Conservation (phyloP, 345 rosid species). For the Gossypium bickii region DNA sequence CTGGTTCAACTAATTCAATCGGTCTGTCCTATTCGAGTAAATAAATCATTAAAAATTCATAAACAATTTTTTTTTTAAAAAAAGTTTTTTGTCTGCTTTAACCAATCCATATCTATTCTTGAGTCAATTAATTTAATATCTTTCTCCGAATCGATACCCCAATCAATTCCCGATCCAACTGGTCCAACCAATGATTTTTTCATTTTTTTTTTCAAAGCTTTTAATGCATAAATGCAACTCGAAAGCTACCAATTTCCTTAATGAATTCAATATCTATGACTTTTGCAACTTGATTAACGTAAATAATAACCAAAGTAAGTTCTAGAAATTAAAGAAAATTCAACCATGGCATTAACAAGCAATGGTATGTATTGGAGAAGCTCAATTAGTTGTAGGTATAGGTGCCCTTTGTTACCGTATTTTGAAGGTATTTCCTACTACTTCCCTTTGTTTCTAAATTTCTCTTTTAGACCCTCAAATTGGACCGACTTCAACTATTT, state of each 20-base stretch:
- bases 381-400: neutral
- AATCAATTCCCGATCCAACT: no score
- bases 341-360: neutral
- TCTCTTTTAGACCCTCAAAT: neutral
- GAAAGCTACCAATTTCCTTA: neutral
- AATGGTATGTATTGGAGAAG: neutral
- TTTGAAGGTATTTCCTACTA: slow-evolving; percentile 10
- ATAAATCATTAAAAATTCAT: no score
- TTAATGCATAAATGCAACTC: neutral
- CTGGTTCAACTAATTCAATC: no score
- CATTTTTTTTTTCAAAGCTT: neutral
- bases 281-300: neutral
- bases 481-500: slow-evolving; percentile 2
- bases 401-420: slow-evolving; percentile 16
- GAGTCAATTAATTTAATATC: no score
- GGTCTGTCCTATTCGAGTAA: no score
- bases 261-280: no score
- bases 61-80: no score
- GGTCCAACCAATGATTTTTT: neutral
- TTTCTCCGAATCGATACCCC: no score
- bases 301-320: neutral
- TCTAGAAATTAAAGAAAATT: neutral
- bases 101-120: no score
- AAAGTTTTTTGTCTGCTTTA: no score
- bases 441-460: neutral